Base-by-base conservation (phyloP, 805 yeast species). In the Metschnikowia bowlesiae region DNA sequence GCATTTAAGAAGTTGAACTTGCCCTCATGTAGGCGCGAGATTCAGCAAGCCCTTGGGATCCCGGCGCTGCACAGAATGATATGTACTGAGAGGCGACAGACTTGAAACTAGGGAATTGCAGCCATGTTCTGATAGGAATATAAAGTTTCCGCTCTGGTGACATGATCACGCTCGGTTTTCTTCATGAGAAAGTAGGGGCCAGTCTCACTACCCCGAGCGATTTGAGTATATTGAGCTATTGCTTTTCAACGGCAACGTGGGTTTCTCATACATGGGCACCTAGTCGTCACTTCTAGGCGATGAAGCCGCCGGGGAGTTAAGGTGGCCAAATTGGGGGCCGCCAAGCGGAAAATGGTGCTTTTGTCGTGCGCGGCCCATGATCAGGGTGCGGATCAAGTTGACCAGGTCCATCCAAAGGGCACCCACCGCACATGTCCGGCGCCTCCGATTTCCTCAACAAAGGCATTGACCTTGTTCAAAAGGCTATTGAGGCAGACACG, bases 401-500 rank as follows among this genome's bases (percentile, higher is more conserved):
- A 42, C 45, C 18, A 41, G 11, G 5, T 10, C 32, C 9, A 36
- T 14, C 29, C 44, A 40, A 29, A 39, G 29, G 31, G 40, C 36
- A 30, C 44, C 34, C n/a, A 31, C 32, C 30, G 13, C 43, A 39
- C 29, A 64, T 65, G 68, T 62, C 65, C n/a, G 62, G 66, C 4
- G 62, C 71, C 16, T 56, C 74, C 29, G 96, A 92, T 63, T 92
- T 92, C 66, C 78, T 94, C 39, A 84, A 87, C 52, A 94, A 94
- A 65, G 99, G 97, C n/a, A 90, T 94, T 26, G 97, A 90, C 55
- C 77, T 90, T 35, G 95, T 94, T 16, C 96, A 90, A 64, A 86
- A 85, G 67, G 99, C 99, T 26, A 90, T 94, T 49, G 97, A 90
- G 65, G 89, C 96, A 6, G 99, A 94, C 65, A 83, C 89, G 14